Evolutionary conservation across 345 rosid species (phyloP), one percentile per base, ranked within the genome.

Genomic region (Camelina neglecta): DNA sequence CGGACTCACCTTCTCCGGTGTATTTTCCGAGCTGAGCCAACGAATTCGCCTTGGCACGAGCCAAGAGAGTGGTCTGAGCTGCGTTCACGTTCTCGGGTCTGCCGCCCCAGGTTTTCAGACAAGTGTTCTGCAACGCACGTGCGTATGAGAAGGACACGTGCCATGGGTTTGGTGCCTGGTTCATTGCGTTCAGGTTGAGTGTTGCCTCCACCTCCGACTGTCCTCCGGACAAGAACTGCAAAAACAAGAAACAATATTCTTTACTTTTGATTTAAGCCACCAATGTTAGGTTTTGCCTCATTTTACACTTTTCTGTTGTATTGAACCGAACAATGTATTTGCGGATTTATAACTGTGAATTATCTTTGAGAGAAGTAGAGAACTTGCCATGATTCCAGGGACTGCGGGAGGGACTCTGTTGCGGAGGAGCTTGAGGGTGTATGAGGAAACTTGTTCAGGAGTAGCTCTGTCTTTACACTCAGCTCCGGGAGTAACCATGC

Each of bases 401-500:
- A 94, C 98, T 16, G 97, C 81, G 0, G 95, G 97, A 12, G 99
- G 97, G 83, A 95, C 80, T 83, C 97, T 90, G 72, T 84, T 78
- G 66, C 81, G 81, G 75, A 95, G 97, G 78, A 95, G 99, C 82
- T 88, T 89, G 84, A 90, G 99, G 58, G 97, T 95, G 97, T 90
- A 92, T 0, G 87, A 82, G 12, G 97, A 90, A 69, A 95, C 99
- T 67, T 89, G 84, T 65, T 88, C 78, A 49, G 99, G 99, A 36
- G 86, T 89, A 65, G 91, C 97, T 75, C 48, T 88, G 12, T 89
- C 97, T 79, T 89, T 92, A 81, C 90, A 87, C 82, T 90, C 99
- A 36, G 97, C 99, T 11, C 99, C 99, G 11, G 99, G 99, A 56
- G 97, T 95, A 42, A 95, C 99, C 99, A 95, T 95, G 87, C 97